Evolutionary conservation across 1,284 basidiomycete species (phyloP).

Genomic region (Ustilago esculenta): DNA sequence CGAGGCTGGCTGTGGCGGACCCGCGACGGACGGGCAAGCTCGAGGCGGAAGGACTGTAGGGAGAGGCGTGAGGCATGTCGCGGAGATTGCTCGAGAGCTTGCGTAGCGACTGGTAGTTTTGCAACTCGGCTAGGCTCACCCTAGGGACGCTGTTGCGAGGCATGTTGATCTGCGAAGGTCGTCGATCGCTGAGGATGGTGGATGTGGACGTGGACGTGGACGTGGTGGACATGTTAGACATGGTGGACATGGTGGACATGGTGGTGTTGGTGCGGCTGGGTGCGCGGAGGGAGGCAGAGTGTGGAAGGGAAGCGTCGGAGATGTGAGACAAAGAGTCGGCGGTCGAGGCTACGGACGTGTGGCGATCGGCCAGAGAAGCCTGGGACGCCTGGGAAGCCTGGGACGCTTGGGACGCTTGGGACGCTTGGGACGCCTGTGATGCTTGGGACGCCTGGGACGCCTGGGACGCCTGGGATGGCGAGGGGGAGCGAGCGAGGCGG

Average conservation of each 20-base stretch:
- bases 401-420: too few relatives aligned
- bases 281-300: conserved; percentile 13
- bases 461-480: conserved; percentile 31
- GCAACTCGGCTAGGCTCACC: conserved; percentile 44
- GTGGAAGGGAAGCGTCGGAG: conserved; percentile 21
- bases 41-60: conserved; percentile 17
- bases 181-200: conserved; percentile 42
- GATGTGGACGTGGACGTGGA: conserved; percentile 25
- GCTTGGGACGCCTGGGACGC: too few relatives aligned
- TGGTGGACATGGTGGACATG: conserved; percentile 22
- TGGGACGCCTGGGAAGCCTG: conserved; percentile 35
- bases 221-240: too few relatives aligned
- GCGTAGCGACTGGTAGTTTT: conserved; percentile 45
- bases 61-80: conserved; percentile 10
- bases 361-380: conserved; percentile 19
- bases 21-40: conserved; percentile 19
- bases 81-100: conserved; percentile 44
- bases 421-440: too few relatives aligned
- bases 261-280: conserved; percentile 19
- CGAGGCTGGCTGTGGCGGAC: conserved; percentile 11
- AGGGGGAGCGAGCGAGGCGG: conserved; percentile 24
- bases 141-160: conserved; percentile 35
- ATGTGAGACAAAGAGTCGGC: conserved; percentile 24
- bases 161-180: conserved; percentile 38
- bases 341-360: conserved; percentile 30